phyloP scores from a whole-genome alignment of 768 basidiomycete species.

The Hericium alpestre region DNA sequence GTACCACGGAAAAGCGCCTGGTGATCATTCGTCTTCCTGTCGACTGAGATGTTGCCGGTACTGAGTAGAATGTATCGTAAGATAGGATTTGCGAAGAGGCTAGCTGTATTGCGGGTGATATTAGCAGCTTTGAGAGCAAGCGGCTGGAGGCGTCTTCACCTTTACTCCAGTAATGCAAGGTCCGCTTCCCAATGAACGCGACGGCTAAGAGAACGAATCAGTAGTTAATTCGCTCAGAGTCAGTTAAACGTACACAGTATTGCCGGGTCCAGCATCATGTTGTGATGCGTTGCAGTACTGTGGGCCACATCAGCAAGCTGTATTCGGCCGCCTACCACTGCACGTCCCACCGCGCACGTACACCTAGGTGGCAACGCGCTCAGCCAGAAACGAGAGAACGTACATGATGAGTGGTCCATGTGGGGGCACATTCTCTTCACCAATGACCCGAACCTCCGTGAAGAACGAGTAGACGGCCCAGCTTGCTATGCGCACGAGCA shows the following conservation, averaged over 20 bases:
- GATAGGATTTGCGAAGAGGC: conserved; percentile 72
- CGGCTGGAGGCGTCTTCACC: conserved; percentile 30
- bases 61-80: conserved; percentile 66
- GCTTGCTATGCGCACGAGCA: conserved; percentile 60
- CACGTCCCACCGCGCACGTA: not conserved
- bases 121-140: conserved; percentile 6
- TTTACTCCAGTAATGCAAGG: conserved; percentile 92
- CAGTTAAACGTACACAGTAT: conserved; percentile 45
- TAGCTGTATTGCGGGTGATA: conserved; percentile 25
- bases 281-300: conserved; percentile 82
- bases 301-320: conserved; percentile 5
- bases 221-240: conserved; percentile 7
- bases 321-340: too few relatives aligned
- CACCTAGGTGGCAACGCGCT: not conserved
- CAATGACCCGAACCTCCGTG: conserved; percentile 76
- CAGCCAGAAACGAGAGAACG: conserved; percentile 22
- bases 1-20: conserved; percentile 82
- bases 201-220: conserved; percentile 40
- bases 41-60: conserved; percentile 96
- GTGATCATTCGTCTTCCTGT: conserved; percentile 88
- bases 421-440: conserved; percentile 77
- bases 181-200: conserved; percentile 71
- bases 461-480: conserved; percentile 83
- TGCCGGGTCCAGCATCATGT: conserved; percentile 89
- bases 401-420: conserved; percentile 91